Percentiles rank a stretch among this genome's conserved stretches.
Conservation (phyloP, 2,329 filamentous ascomycete genomes). For the Polytolypa hystricis region DNA sequence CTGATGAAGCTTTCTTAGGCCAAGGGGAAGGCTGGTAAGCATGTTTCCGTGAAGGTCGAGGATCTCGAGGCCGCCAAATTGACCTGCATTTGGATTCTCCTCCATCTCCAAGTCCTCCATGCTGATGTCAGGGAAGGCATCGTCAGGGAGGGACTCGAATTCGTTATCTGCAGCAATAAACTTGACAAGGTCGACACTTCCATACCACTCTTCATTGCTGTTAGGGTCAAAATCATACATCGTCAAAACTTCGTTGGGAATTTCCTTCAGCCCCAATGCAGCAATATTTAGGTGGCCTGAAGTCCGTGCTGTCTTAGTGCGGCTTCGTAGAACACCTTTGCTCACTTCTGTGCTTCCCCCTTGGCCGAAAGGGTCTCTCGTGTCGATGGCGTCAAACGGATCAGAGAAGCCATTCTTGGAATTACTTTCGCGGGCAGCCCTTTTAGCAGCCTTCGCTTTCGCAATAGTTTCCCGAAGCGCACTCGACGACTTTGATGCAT, state of each 20-base stretch:
- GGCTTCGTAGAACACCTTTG: constrained; percentile 59
- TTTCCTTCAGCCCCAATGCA: constrained; percentile 64
- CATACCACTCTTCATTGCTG: constrained; percentile 65
- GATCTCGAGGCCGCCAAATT: constrained; percentile 71
- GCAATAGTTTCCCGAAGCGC: constrained; percentile 84
- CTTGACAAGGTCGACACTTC: constrained; percentile 75
- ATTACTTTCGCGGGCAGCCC: constrained; percentile 35
- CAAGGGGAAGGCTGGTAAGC: constrained; percentile 60
- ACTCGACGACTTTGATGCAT: constrained; percentile 57
- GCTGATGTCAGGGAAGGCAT: constrained; percentile 63
- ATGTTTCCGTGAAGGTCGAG: constrained; percentile 81
- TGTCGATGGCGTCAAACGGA: constrained; percentile 39
- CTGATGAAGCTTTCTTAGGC: constrained; percentile 59
- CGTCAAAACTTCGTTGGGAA: constrained; percentile 70
- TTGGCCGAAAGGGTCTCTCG: constrained; percentile 47
- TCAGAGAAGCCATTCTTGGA: constrained; percentile 14
- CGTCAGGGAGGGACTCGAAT: constrained; percentile 59
- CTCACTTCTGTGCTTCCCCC: constrained; percentile 45
- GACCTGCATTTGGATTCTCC: constrained; percentile 56
- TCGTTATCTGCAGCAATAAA: constrained; percentile 88
- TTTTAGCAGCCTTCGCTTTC: constrained; percentile 74
- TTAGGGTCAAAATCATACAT: constrained; percentile 79
- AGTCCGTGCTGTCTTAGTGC: constrained; percentile 60
- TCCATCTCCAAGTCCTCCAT: constrained; percentile 48
- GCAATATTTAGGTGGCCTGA: constrained; percentile 82